phyloP scores from a whole-genome alignment of 352 stramenopile species.

The Phytophthora capsici region DNA sequence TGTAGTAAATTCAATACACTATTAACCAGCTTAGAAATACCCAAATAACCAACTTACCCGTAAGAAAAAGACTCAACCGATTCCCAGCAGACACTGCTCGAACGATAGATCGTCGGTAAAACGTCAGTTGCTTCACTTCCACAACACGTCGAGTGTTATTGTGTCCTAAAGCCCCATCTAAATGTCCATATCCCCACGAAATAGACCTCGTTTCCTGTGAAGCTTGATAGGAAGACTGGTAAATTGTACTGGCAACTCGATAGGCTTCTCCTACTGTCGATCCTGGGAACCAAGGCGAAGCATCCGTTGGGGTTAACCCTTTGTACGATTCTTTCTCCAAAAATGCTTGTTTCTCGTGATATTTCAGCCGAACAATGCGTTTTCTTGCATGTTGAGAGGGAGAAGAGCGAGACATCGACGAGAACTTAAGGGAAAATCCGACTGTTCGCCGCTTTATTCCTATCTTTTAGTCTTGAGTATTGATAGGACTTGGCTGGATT shows the following conservation, averaged over 20 bases:
- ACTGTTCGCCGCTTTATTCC: slow-evolving; percentile 24
- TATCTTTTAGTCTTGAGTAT: slow-evolving; percentile 16
- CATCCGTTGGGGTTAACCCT: slow-evolving; percentile 17
- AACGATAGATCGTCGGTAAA: slow-evolving; percentile 48
- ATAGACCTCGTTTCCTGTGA: slow-evolving; percentile 40
- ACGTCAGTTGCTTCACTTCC: slow-evolving; percentile 40
- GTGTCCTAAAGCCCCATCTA: slow-evolving; percentile 54
- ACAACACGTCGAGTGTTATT: slow-evolving; percentile 33
- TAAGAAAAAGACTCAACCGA: slow-evolving; percentile 70
- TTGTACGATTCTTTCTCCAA: slow-evolving; percentile 45
- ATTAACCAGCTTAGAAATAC: not conserved
- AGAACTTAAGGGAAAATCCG: slow-evolving; percentile 4
- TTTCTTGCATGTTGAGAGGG: slow-evolving; percentile 28
- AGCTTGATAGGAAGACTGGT: slow-evolving; percentile 32
- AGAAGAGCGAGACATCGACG: slow-evolving; percentile 14
- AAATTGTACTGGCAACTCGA: slow-evolving; percentile 51
- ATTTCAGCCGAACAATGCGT: slow-evolving; percentile 45
- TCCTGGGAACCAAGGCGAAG: slow-evolving; percentile 20
- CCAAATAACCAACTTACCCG: slow-evolving; percentile 21
- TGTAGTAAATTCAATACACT: slow-evolving; percentile 7
- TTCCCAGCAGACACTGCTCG: slow-evolving; percentile 56
- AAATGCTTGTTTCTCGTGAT: slow-evolving; percentile 54
- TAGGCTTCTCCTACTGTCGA: slow-evolving; percentile 41
- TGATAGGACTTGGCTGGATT: slow-evolving; percentile 18
- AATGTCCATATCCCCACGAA: slow-evolving; percentile 63